These are phyloP conservation scores for Lenwebbia sp. DNA, from an alignment of 345 rosid species.

Conservation along the genomic window DNA sequence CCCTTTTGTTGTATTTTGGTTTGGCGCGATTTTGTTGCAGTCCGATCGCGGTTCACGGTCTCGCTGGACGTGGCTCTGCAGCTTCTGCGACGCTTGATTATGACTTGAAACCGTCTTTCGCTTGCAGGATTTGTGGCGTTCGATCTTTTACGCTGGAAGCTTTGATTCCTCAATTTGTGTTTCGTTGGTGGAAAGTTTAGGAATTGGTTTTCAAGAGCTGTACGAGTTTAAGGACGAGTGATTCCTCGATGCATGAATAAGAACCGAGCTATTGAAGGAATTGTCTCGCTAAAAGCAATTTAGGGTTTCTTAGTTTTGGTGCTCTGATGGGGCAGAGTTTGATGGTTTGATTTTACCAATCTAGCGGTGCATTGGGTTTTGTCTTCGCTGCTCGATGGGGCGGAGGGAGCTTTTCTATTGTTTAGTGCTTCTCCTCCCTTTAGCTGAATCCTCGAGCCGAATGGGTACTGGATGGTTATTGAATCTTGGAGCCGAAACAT, in stretches of 20 bases:
- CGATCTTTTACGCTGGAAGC: background rate
- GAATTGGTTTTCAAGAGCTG: background rate
- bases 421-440: constrained; percentile 36
- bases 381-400: constrained; percentile 33
- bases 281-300: background rate
- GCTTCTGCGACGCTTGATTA: background rate
- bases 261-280: background rate
- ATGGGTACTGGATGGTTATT: constrained; percentile 29
- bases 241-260: background rate
- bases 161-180: too few species aligned
- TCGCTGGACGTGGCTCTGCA: background rate
- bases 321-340: background rate
- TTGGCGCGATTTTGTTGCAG: background rate
- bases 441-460: constrained; percentile 52
- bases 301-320: background rate
- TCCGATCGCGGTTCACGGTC: background rate
- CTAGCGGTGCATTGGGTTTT: background rate
- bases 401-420: constrained; percentile 40
- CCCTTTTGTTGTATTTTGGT: background rate
- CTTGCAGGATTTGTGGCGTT: background rate
- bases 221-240: background rate
- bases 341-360: background rate
- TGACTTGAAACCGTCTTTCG: background rate
- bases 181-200: background rate
- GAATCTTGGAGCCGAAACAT: constrained; percentile 30